Percentiles rank a stretch among this genome's conserved stretches.
Conservation (phyloP, 371 early-diverging fungal species). For the Mortierella polycephala region DNA sequence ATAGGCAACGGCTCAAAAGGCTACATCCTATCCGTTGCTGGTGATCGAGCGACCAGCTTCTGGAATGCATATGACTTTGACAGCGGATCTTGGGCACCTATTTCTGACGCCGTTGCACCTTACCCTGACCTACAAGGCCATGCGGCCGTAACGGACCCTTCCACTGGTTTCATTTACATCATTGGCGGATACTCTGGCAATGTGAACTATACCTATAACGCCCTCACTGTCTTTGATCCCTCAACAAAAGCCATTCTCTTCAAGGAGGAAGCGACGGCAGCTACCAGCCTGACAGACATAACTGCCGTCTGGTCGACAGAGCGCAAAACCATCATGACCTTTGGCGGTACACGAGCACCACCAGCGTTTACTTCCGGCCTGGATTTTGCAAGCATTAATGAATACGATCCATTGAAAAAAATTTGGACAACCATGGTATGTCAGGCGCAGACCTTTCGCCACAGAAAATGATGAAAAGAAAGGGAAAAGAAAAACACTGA, state of each 20-base stretch:
- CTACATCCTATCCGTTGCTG: constrained; percentile 19
- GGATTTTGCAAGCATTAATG: constrained; percentile 12
- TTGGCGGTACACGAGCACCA: constrained; percentile 41
- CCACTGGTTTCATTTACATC: constrained; percentile 28
- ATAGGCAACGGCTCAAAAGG: constrained; percentile 16
- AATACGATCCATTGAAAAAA: constrained; percentile 21
- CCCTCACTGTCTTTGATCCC: constrained; percentile 29
- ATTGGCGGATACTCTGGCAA: constrained; percentile 34
- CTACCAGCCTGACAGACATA: constrained; percentile 21
- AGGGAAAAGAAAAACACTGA: background rate
- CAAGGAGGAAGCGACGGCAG: background rate
- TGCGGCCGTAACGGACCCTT: constrained; percentile 18
- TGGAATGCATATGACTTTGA: constrained; percentile 11
- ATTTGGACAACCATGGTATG: constrained; percentile 32
- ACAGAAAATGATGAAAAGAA: background rate
- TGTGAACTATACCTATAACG: constrained; percentile 22
- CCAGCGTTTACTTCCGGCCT: constrained; percentile 5
- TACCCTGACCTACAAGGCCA: constrained; percentile 36
- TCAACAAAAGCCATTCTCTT: constrained; percentile 4
- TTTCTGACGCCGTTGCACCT: background rate
- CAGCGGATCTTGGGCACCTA: constrained; percentile 5
- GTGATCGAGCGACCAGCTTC: constrained; percentile 5
- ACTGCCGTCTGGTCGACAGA: constrained; percentile 33
- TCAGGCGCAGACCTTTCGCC: background rate
- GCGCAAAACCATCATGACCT: constrained; percentile 21